A percentile compares a stretch with the other conserved stretches of the same genome.
Evolutionary conservation across 2,329 filamentous ascomycete genomes (phyloP).

Genomic region (Seiridium unicorne): DNA sequence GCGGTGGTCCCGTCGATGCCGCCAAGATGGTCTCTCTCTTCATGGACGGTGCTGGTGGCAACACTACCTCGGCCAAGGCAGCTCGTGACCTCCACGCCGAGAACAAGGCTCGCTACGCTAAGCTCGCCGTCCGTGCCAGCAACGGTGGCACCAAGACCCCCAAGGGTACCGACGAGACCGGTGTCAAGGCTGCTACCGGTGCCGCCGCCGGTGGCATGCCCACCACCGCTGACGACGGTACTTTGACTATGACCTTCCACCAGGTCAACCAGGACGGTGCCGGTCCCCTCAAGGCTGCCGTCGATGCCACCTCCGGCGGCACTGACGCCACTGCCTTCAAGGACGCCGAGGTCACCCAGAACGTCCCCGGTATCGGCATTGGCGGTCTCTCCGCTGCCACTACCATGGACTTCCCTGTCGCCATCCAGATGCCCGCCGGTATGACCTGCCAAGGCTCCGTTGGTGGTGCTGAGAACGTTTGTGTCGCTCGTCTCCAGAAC

Average conservation of each 20-base stretch:
- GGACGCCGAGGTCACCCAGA: conserved; percentile 50
- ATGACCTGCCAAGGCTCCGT: conserved; percentile 61
- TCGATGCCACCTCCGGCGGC: conserved; percentile 61
- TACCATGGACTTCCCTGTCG: conserved; percentile 60
- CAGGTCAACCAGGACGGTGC: conserved; percentile 69
- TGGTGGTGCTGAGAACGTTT: conserved; percentile 59
- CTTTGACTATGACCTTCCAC: conserved; percentile 60
- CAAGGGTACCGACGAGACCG: conserved; percentile 33
- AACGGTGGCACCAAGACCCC: conserved; percentile 24
- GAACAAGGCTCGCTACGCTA: conserved; percentile 23
- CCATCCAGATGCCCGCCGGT: conserved; percentile 60
- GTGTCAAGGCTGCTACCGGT: conserved; percentile 48
- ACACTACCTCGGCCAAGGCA: conserved; percentile 23
- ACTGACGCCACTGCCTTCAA: conserved; percentile 58
- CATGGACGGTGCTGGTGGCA: conserved; percentile 43
- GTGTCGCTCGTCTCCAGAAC: conserved; percentile 62
- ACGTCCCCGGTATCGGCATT: conserved; percentile 55
- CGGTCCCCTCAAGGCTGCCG: conserved; percentile 54
- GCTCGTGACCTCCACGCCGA: conserved; percentile 12
- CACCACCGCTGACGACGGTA: conserved; percentile 56
- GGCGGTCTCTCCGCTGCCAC: conserved; percentile 55
- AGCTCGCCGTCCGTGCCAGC: conserved; percentile 19
- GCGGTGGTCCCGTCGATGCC: conserved; percentile 54
- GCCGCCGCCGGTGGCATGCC: conserved; percentile 54
- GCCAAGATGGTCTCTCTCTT: conserved; percentile 53